Base-by-base conservation (phyloP, 768 basidiomycete species). In the Leccinum obscurum region DNA sequence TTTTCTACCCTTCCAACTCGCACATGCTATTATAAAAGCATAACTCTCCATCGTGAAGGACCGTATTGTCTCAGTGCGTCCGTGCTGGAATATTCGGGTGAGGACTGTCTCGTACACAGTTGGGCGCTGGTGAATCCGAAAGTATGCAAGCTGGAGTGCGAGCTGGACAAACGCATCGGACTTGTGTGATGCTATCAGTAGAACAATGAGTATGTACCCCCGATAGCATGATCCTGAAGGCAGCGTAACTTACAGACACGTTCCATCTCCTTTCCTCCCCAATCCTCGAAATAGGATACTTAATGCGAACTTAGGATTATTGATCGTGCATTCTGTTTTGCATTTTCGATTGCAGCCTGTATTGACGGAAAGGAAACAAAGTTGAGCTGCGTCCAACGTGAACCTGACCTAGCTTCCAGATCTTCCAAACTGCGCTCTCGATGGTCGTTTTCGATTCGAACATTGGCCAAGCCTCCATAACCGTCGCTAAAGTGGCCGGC, bases 51-150 rank as follows among this genome's bases (percentile, higher is more conserved):
- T 76, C 54, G 86, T 89, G 48, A 90, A 78, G 0, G 87, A 83
- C 26, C 95, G 85, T 55, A 98, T 86, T 1, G 92, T 94, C 70
- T 98, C 95, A 1, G 95, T 97, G 17, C 95, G 84, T 15, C 93
- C 95, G 62, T 88, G 85, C 61, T 88, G 78, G 77, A 95, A 95
- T 72, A 90, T 82, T 26, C 93, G 84, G 2, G 95, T 96, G 34
- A 95, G 81, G 0, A 89, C 92, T 0, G 95, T 97, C 75, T 98
- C 95, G 71, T 98, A 97, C 7, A 92, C 93, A 4, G 92, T 92
- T 66, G 92, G 88, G 59, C 79, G 76, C 11, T 85, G 86, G 51
- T 87, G 89, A 22, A 86, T 85, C 70, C 83, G 84, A 77, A 90
- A 92, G 88, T 90, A 97, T 4, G 94, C 95, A 13, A 97, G 82